Evolutionary conservation across 768 basidiomycete genomes (phyloP), one percentile per base, ranked within the genome.

Genomic region (Cystofilobasidium capitatum): DNA sequence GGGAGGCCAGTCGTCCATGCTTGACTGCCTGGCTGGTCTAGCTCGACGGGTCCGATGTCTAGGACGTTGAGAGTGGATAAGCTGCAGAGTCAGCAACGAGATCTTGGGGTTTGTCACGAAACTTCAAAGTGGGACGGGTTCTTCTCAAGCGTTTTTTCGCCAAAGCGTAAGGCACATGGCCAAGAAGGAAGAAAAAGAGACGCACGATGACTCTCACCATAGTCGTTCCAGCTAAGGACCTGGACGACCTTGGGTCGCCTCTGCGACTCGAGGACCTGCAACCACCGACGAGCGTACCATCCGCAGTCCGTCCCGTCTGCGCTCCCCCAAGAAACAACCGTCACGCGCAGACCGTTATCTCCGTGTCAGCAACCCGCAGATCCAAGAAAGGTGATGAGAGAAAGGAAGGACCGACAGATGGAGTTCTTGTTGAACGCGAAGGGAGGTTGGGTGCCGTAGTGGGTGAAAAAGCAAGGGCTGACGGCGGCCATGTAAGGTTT

Each of bases 361-460:
- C 44, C 44, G n/a, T n/a, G n/a, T 45, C 44, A 13, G 44, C 20
- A 47, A 47, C 22, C 45, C 45, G 49, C n/a, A n/a, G n/a, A n/a
- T n/a, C n/a, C n/a, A n/a, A n/a, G n/a, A n/a, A n/a, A n/a, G n/a
- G n/a, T n/a, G 5, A 26, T 26, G 61, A 45, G 7, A 42, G 40
- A 44, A 29, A n/a, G 31, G 3, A n/a, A 9, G 7, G 44, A 69
- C 74, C 39, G 33, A 76, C 75, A 77, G 35, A 77, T 78, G 73
- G 73, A 78, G 66, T 76, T 78, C 75, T 78, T 78, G 71, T 78
- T 75, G 70, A 70, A 78, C 0, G 72, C 76, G 73, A 73, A 77
- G 33, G 71, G 64, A 12, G 75, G 75, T 14, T 69, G 67, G 2
- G 71, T 73, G 12, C 77, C 77, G 55, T 78, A 78, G 64, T 78